A percentile compares a stretch with the other conserved stretches of the same genome.
These are phyloP conservation scores for Lindgomyces ingoldianus DNA, from an alignment of 495 filamentous ascomycete genomes.

Conservation along the genomic window DNA sequence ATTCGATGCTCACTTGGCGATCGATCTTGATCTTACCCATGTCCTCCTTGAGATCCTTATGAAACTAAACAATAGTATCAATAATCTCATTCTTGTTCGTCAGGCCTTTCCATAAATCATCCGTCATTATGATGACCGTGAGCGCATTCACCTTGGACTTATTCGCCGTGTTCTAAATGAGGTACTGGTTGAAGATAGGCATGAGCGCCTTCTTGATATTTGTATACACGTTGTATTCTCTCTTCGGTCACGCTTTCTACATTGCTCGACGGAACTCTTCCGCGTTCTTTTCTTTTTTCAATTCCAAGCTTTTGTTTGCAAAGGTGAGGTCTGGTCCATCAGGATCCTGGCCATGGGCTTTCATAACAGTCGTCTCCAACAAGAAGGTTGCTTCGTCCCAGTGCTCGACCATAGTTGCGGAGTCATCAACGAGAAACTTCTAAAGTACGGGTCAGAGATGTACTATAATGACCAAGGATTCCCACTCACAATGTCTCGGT, in stretches of 20 bases:
- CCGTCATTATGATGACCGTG: conserved; percentile 44
- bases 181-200: conserved; percentile 19
- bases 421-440: conserved; percentile 41
- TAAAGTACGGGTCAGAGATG: conserved; percentile 12
- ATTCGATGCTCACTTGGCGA: conserved; percentile 42
- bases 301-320: conserved; percentile 14
- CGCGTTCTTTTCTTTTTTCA: conserved; percentile 6
- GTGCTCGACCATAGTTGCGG: conserved; percentile 23
- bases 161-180: neutral
- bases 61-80: conserved; percentile 11
- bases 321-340: conserved; percentile 42
- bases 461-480: neutral
- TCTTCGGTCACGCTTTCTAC: neutral
- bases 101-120: conserved; percentile 40
- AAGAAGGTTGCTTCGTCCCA: conserved; percentile 39
- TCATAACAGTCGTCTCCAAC: conserved; percentile 38
- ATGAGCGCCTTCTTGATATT: conserved; percentile 10
- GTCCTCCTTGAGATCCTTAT: conserved; percentile 5
- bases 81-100: conserved; percentile 15
- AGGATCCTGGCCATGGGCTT: conserved; percentile 35
- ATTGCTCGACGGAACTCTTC: neutral
- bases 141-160: conserved; percentile 2
- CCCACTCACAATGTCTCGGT: conserved; percentile 33
- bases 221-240: neutral
- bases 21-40: conserved; percentile 20